Evolutionary conservation across 2,329 filamentous ascomycete genomes (phyloP).

Genomic region (Alternaria ethzedia): DNA sequence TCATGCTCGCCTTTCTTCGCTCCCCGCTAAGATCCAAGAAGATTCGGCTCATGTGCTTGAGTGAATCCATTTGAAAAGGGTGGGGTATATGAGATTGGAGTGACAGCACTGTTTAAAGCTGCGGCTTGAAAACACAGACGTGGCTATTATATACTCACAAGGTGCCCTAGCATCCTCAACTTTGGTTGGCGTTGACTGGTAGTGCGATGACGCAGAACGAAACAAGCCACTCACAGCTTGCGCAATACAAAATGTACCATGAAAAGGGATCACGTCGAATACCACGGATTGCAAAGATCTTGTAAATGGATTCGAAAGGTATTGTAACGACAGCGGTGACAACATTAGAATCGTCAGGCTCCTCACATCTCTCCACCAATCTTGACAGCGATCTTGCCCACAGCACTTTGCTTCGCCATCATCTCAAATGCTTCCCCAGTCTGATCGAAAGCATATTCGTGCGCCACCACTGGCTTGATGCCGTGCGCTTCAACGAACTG

Average conservation of each 20-base stretch:
- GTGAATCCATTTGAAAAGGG: background rate
- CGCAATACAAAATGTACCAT: background rate
- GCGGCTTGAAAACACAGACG: background rate
- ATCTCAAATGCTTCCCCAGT: constrained; percentile 24
- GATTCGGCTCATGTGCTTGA: background rate
- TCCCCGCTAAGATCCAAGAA: background rate
- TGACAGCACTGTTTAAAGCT: background rate
- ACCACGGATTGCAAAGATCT: background rate
- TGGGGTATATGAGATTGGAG: background rate
- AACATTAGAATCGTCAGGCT: background rate
- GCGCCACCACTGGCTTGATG: constrained; percentile 29
- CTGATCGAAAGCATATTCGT: constrained; percentile 23
- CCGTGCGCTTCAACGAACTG: constrained; percentile 23
- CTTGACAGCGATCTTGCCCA: constrained; percentile 33
- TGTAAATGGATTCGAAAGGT: fast-evolving
- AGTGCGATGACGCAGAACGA: background rate
- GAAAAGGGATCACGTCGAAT: background rate
- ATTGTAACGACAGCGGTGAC: background rate
- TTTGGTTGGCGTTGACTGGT: background rate
- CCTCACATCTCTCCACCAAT: constrained; percentile 5
- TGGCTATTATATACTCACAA: background rate
- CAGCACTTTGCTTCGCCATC: constrained; percentile 21
- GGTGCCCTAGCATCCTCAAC: background rate
- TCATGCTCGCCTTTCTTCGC: background rate
- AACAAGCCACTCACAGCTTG: background rate